Evolutionary conservation across 768 basidiomycete genomes (phyloP).

Genomic region (Amanita subjunquillea): DNA sequence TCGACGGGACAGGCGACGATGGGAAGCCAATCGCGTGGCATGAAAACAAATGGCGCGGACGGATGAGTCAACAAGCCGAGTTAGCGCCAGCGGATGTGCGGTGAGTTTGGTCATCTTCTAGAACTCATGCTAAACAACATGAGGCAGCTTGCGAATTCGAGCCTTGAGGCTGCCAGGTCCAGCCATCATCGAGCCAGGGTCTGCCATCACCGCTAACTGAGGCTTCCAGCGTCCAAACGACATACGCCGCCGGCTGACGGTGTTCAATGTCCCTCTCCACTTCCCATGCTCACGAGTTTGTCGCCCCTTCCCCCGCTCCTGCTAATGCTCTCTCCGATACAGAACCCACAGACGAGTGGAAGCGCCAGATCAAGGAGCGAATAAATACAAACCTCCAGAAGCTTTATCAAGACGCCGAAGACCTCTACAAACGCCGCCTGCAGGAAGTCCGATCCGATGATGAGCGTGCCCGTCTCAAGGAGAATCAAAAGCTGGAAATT

Average conservation of each 20-base stretch:
- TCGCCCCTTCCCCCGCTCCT: not conserved
- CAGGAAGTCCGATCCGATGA: conserved; percentile 4
- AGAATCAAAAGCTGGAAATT: not conserved
- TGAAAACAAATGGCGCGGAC: too few relatives aligned
- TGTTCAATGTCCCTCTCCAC: not conserved
- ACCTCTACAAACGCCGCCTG: not conserved
- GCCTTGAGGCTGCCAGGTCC: not conserved
- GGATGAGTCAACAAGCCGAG: too few relatives aligned
- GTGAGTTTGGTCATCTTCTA: not conserved
- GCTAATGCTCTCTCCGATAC: not conserved
- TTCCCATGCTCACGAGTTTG: not conserved
- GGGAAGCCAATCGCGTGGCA: not conserved
- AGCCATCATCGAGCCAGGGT: not conserved
- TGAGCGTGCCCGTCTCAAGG: conserved; percentile 1
- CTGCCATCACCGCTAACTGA: not conserved
- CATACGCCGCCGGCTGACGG: too few relatives aligned
- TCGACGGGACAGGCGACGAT: not conserved
- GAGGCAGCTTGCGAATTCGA: not conserved
- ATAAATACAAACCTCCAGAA: conserved; percentile 4
- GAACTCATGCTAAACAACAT: not conserved
- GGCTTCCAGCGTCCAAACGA: too few relatives aligned
- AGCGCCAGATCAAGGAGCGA: conserved; percentile 5
- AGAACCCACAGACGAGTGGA: conserved; percentile 4
- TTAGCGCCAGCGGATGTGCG: not conserved
- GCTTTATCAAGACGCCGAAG: conserved; percentile 5